Percentiles rank a stretch among this genome's conserved stretches.
These are phyloP conservation scores for Aureobasidium sp. DNA, from an alignment of 2,329 filamentous ascomycete species.

Conservation along the genomic window DNA sequence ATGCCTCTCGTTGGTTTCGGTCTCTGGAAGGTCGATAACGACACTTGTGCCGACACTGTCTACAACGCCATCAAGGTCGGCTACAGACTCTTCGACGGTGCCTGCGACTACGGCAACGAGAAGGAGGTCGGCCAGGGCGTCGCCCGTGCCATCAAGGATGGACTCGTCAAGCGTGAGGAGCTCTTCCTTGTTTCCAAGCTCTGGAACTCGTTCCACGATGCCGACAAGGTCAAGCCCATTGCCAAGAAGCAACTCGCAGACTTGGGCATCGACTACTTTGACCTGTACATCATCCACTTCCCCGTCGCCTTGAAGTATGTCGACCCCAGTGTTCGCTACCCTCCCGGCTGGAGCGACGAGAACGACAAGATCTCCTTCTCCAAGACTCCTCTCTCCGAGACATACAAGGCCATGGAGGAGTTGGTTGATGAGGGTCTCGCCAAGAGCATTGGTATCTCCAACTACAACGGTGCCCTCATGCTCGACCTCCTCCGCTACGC, in stretches of 20 bases:
- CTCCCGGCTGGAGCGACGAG: conserved; percentile 65
- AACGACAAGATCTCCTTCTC: conserved; percentile 56
- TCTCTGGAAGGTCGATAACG: conserved; percentile 76
- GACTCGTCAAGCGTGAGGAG: conserved; percentile 73
- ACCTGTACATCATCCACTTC: conserved; percentile 86
- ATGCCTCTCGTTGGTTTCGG: conserved; percentile 74
- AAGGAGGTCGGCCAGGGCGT: conserved; percentile 70
- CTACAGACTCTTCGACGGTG: conserved; percentile 55
- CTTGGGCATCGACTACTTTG: conserved; percentile 84
- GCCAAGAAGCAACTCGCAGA: conserved; percentile 69
- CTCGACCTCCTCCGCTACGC: conserved; percentile 76
- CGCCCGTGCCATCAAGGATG: conserved; percentile 71
- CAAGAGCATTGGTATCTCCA: conserved; percentile 70
- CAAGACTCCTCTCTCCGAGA: conserved; percentile 70
- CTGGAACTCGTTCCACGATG: conserved; percentile 86
- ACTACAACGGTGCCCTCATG: conserved; percentile 71
- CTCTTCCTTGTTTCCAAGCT: conserved; percentile 92
- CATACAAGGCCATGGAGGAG: conserved; percentile 73
- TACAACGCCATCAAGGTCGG: conserved; percentile 63
- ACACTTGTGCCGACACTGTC: conserved; percentile 64
- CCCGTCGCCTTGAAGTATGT: conserved; percentile 80
- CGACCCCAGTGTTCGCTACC: conserved; percentile 70
- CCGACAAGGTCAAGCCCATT: conserved; percentile 68
- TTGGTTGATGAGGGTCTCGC: conserved; percentile 63
- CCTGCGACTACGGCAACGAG: conserved; percentile 73